Base-by-base conservation (phyloP, 1,284 basidiomycete genomes). In the Ganoderma resinaceum region DNA sequence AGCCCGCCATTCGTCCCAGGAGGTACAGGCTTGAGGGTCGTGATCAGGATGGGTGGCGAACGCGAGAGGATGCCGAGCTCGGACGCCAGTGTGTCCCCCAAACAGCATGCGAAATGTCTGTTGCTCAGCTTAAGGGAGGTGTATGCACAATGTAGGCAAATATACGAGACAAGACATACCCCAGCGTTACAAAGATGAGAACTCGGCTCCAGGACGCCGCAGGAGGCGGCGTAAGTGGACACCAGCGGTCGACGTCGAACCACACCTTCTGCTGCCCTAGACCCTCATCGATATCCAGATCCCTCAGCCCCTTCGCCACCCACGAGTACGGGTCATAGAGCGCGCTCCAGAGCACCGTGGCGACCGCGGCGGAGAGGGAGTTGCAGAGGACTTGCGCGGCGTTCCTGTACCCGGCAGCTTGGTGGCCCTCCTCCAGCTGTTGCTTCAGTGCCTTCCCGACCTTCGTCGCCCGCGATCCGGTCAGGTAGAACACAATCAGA, bases 1-100 rank as follows among this genome's bases (percentile, higher is more conserved):
- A 98, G 86, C 0, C 87, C 97, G 11, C 97, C 97, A 77, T 99
- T 98, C 1, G 97, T 98, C 0, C 97, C 97, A 0, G 92, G 91
- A 0, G 96, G 96, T 0, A 97, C 95, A 0, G 80, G 73, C 66
- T 84, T 83, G 59, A 91, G 78, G 1, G 92, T 95, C 1, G 95
- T 95, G 73, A 95, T 87, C 37, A 96, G 86, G 52, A 89, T 79
- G 0, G 96, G 96, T 5, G 84, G 84, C 4, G 86, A 84, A 20
- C 78, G 78, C 23, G 94, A 91, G 60, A 95, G 86, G 75, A 95
- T 96, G 37, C 96, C 96, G 29, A 97, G 86, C 80, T 95, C 92
- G 18, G 92, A 94, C 0, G 88, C 88, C 12, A 90, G 86, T 0
- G 94, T 96, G 76, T 96, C 95, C 1, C 94, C 95, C 4, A 95